phyloP scores from a whole-genome alignment of 2,329 filamentous ascomycete species.

The Clonostachys chloroleuca region DNA sequence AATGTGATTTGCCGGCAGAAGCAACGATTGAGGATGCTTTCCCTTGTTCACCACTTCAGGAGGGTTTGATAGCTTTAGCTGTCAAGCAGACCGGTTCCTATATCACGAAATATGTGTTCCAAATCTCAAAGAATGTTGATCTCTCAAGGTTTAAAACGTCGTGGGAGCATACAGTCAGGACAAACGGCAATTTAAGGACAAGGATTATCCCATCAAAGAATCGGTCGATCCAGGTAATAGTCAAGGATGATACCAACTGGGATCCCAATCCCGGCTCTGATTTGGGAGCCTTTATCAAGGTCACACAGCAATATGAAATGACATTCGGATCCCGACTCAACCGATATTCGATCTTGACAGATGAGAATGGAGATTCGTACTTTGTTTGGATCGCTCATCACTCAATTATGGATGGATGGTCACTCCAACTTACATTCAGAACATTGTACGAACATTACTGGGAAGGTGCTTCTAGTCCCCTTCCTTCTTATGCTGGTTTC shows the following conservation, averaged over 20 bases:
- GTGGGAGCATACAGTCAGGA: not conserved
- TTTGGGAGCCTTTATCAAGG: not conserved
- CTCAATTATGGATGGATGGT: conserved; percentile 17
- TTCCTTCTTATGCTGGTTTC: not conserved
- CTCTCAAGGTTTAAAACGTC: not conserved
- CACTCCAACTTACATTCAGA: conserved; percentile 3
- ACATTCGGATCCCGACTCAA: conserved; percentile 7
- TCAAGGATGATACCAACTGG: conserved; percentile 1
- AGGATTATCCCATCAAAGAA: not conserved
- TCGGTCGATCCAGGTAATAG: not conserved
- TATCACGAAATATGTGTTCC: not conserved
- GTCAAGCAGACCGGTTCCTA: not conserved
- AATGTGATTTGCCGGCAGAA: not conserved
- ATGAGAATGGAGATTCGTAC: not conserved
- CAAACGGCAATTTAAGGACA: not conserved
- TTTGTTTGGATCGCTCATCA: conserved; percentile 17
- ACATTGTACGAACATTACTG: not conserved
- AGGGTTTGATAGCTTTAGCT: conserved; percentile 1
- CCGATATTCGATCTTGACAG: conserved; percentile 4
- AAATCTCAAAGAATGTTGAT: not conserved
- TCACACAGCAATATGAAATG: conserved; percentile 6
- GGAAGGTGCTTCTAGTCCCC: not conserved
- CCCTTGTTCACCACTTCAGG: conserved; percentile 2
- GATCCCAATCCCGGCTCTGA: not conserved
- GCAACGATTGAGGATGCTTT: conserved; percentile 1